These are phyloP conservation scores for Mychonastes homosphaera DNA, from an alignment of 139 green algal species.

Conservation along the genomic window DNA sequence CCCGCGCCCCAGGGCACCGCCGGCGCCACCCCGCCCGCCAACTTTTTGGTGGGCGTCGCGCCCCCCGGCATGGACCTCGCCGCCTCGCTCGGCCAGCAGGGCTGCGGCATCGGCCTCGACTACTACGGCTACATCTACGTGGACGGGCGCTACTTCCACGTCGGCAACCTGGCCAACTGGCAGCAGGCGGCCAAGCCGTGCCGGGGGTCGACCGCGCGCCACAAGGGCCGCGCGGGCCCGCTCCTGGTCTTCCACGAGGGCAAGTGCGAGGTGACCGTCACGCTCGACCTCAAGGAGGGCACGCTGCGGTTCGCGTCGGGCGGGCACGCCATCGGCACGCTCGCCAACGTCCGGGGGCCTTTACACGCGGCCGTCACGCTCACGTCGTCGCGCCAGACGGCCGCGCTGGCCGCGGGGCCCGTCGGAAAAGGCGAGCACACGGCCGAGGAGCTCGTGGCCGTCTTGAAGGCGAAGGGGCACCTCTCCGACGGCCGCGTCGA, in stretches of 20 bases:
- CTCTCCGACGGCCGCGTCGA: slow-evolving; percentile 25
- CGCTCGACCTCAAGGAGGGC: slow-evolving; percentile 40
- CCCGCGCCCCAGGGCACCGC: slow-evolving; percentile 4
- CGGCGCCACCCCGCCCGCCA: slow-evolving; percentile 18
- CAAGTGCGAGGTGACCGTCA: slow-evolving; percentile 40
- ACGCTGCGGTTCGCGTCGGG: slow-evolving; percentile 40
- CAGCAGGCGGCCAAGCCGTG: slow-evolving; percentile 33
- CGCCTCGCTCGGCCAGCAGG: slow-evolving; percentile 36
- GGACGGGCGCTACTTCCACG: slow-evolving; percentile 51
- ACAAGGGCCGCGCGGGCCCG: slow-evolving; percentile 40
- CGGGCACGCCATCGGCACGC: slow-evolving; percentile 39
- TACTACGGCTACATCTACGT: slow-evolving; percentile 57
- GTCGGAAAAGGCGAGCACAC: slow-evolving; percentile 46
- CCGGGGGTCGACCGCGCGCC: slow-evolving; percentile 34
- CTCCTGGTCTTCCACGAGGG: slow-evolving; percentile 40
- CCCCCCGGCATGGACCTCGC: slow-evolving; percentile 43
- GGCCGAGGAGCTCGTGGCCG: slow-evolving; percentile 52
- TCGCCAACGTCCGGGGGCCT: slow-evolving; percentile 40
- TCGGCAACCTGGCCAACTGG: slow-evolving; percentile 43
- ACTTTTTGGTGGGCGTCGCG: slow-evolving; percentile 51
- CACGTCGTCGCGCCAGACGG: slow-evolving; percentile 37
- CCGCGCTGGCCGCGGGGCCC: slow-evolving; percentile 22
- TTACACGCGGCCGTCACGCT: slow-evolving; percentile 42
- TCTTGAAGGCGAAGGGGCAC: slow-evolving; percentile 46
- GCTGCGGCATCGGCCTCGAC: slow-evolving; percentile 49